Evolutionary conservation across 805 yeast species (phyloP).

Genomic region (Myxozyma neotropica): DNA sequence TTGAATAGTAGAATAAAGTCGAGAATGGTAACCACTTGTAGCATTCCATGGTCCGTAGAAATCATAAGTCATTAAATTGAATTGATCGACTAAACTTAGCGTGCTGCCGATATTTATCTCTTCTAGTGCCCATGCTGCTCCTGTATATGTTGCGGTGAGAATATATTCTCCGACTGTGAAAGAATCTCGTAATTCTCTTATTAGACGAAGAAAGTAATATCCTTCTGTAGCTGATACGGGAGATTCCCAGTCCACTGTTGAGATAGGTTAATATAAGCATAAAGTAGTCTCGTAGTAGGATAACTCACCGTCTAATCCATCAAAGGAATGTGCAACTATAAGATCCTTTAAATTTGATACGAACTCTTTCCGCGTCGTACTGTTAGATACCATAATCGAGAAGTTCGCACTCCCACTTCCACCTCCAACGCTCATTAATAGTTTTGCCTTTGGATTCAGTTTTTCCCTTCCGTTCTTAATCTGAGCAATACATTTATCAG

Average conservation of each 20-base stretch:
- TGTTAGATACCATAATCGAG: slow-evolving; percentile 48
- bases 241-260: slow-evolving; percentile 81
- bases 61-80: slow-evolving; percentile 87
- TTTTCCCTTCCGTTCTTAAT: slow-evolving; percentile 4
- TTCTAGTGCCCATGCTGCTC: slow-evolving; percentile 21
- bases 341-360: slow-evolving; percentile 51
- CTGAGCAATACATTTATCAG: slow-evolving; percentile 8
- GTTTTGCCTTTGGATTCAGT: slow-evolving; percentile 46
- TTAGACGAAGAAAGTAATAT: slow-evolving; percentile 47
- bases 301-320: slow-evolving; percentile 67
- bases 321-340: slow-evolving; percentile 63
- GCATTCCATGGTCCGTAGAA: slow-evolving; percentile 77
- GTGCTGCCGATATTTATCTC: slow-evolving; percentile 12
- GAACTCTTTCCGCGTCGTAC: slow-evolving; percentile 49
- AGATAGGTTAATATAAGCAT: not conserved
- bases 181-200: slow-evolving; percentile 46
- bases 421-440: slow-evolving; percentile 77
- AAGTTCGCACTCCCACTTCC: slow-evolving; percentile 52
- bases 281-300: not conserved
- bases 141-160: slow-evolving; percentile 25
- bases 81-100: slow-evolving; percentile 17
- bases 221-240: slow-evolving; percentile 58
- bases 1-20: slow-evolving; percentile 52
- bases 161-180: slow-evolving; percentile 12
- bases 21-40: slow-evolving; percentile 67